Evolutionary conservation across 768 basidiomycete genomes (phyloP), one percentile per base, ranked within the genome.

Genomic region (Podaxis rugospora): DNA sequence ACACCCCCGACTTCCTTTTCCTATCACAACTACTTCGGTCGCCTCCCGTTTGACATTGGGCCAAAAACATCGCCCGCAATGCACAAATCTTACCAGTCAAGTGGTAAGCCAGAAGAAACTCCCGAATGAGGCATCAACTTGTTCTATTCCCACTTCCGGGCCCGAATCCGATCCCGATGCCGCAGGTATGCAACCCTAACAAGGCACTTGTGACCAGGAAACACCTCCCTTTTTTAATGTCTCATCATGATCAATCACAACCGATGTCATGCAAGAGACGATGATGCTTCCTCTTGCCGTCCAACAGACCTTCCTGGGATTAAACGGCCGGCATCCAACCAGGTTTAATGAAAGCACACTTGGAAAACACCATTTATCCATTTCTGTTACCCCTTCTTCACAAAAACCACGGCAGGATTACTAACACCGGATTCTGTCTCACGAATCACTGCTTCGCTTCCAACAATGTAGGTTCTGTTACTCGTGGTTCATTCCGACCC

Each of bases 151-250:
- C 32, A 6, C 7, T 37, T 13, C 35, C 56, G 56, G 56, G 4
- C 46, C 56, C 56, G 56, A 57, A 57, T 21, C 55, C 55, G 55
- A 47, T 35, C 32, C 57, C 57, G 49, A 51, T 50, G 21, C 46
- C 57, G 49, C 57, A 58, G 57, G 46, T 35, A 58, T 36, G 39
- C 57, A 14, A 49, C 5, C 40, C 35, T n/a, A 39, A 58, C 57
- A 58, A 50, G 39, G 21, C 14, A 39, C 46, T 3, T 35, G 47
- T 32, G 13, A 21, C 28, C 27, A 23, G 27, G 16, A 9, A 35
- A 49, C 42, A 18, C 11, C 55, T 58, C 14, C 47, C 49, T 58
- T 39, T 58, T 58, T 39, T 58, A 49, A 49, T 42, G 32, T 54
- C 52, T 37, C 6, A 11, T 23, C 21, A 21, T 18, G 55, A 57